Conservation (phyloP, 2,329 filamentous ascomycete genomes). For the Sporothrix pallida region DNA sequence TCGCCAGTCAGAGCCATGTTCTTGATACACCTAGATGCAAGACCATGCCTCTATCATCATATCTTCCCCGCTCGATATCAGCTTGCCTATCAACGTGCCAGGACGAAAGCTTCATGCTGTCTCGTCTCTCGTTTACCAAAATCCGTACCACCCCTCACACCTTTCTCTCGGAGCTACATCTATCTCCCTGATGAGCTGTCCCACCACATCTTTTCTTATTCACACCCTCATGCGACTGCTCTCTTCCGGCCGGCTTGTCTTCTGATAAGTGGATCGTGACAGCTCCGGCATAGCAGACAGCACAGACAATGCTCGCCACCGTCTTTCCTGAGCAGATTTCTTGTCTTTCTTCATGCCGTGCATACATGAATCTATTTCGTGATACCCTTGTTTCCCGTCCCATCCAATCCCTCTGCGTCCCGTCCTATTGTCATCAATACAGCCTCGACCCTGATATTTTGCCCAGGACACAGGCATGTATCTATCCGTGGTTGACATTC, state of each 20-base stretch:
- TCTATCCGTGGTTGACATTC: too few relatives aligned
- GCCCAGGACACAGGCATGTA: too few relatives aligned
- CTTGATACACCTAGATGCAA: too few relatives aligned
- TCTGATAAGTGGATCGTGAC: neutral
- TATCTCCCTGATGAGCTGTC: too few relatives aligned
- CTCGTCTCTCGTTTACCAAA: neutral
- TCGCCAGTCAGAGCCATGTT: neutral
- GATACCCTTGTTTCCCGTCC: neutral
- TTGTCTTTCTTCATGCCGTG: neutral
- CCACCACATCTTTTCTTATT: too few relatives aligned
- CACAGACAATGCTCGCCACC: neutral
- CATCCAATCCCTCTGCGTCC: too few relatives aligned
- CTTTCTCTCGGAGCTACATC: too few relatives aligned
- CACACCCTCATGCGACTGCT: neutral
- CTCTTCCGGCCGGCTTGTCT: neutral
- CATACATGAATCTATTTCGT: neutral
- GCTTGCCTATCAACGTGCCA: neutral
- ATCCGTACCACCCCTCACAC: neutral
- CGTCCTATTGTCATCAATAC: too few relatives aligned
- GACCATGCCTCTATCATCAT: neutral
- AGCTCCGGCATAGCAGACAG: too few relatives aligned
- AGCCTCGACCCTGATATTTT: too few relatives aligned
- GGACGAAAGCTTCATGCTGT: neutral
- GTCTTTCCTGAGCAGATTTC: neutral
- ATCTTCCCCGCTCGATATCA: neutral